Conservation (phyloP, 345 rosid genomes). For the Xanthoceras sorbifolium region DNA sequence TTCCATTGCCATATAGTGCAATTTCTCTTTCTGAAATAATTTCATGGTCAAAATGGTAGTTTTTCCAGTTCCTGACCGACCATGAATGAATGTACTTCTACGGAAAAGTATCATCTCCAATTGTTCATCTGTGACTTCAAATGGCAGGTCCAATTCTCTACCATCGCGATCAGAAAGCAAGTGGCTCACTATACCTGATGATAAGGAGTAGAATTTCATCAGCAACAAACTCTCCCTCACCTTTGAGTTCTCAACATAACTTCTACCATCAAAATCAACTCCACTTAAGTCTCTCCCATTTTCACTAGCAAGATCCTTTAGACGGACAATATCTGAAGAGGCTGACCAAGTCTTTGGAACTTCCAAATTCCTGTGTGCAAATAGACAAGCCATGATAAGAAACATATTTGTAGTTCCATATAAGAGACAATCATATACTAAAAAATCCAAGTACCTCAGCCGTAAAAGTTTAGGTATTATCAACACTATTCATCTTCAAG, state of each 20-base stretch:
- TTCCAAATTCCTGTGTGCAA: constrained; percentile 43
- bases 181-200: constrained; percentile 33
- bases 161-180: constrained; percentile 45
- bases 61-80: constrained; percentile 66
- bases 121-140: constrained; percentile 53
- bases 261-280: constrained; percentile 17
- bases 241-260: constrained; percentile 42
- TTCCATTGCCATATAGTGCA: constrained; percentile 25
- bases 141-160: constrained; percentile 46
- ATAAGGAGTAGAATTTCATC: constrained; percentile 57
- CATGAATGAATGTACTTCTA: constrained; percentile 48
- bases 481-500: not conserved
- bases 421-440: not conserved
- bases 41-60: constrained; percentile 56
- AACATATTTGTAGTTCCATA: not conserved
- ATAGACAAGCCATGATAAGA: not conserved
- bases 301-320: constrained; percentile 22
- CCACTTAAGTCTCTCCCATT: constrained; percentile 15
- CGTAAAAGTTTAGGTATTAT: not conserved
- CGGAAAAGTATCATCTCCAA: constrained; percentile 37
- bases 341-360: constrained; percentile 44
- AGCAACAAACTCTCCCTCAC: constrained; percentile 50
- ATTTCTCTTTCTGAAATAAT: constrained; percentile 43
- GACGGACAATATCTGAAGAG: constrained; percentile 30
- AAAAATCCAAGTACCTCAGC: not conserved